Conservation (phyloP, 768 basidiomycete species). For the Pisolithus tinctorius region DNA sequence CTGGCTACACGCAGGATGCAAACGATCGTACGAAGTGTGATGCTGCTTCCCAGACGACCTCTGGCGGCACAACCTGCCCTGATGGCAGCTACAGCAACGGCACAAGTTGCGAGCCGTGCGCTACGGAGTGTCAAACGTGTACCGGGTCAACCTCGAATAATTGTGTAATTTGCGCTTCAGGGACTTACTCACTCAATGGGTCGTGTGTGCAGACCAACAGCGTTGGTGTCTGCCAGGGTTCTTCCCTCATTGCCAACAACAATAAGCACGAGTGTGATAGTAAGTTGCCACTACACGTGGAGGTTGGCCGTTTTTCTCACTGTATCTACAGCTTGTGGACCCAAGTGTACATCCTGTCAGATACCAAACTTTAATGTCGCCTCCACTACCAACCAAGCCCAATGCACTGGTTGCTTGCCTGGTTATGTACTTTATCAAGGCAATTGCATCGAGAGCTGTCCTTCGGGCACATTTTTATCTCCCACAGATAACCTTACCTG, state of each 20-base stretch:
- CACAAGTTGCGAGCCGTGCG: constrained; percentile 50
- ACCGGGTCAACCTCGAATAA: constrained; percentile 58
- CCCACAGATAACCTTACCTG: constrained; percentile 71
- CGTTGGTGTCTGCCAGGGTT: constrained; percentile 68
- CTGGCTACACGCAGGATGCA: constrained; percentile 61
- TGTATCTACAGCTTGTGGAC: constrained; percentile 57
- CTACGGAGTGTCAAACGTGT: constrained; percentile 65
- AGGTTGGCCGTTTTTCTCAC: neutral
- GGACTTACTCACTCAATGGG: constrained; percentile 59
- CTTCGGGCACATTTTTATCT: constrained; percentile 64
- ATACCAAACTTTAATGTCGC: constrained; percentile 66
- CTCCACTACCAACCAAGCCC: constrained; percentile 56
- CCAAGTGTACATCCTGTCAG: constrained; percentile 73
- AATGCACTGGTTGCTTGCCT: constrained; percentile 75
- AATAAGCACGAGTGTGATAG: constrained; percentile 80
- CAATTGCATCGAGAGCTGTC: constrained; percentile 63
- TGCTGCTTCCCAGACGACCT: constrained; percentile 42
- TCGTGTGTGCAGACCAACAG: constrained; percentile 59
- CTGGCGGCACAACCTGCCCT: constrained; percentile 53
- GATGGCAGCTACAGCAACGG: constrained; percentile 58
- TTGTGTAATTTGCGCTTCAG: constrained; percentile 62
- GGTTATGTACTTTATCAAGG: constrained; percentile 70
- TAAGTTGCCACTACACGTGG: constrained; percentile 23
- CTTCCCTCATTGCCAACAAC: constrained; percentile 71
- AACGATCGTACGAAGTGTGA: constrained; percentile 65